phyloP scores from a whole-genome alignment of 129 eudicot species.

The Sambucus nigra region DNA sequence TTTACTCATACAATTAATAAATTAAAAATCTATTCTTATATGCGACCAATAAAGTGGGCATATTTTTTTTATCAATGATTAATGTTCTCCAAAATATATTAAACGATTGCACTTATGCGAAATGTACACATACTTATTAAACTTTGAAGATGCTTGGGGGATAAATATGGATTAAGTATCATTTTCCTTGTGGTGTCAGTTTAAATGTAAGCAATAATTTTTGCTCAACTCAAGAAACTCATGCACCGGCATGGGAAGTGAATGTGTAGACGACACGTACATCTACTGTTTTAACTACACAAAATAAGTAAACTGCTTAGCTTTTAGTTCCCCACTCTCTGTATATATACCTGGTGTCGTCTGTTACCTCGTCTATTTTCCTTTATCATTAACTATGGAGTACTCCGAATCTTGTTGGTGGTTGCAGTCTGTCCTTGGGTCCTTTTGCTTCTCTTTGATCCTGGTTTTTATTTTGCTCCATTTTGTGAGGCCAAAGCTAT shows the following conservation, averaged over 20 bases:
- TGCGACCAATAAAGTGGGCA: too few species aligned
- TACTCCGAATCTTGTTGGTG: constrained; percentile 13
- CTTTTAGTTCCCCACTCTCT: background rate
- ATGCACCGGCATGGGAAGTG: too few species aligned
- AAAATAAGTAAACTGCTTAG: background rate
- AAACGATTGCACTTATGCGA: too few species aligned
- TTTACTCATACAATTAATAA: too few species aligned
- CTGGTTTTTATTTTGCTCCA: constrained; percentile 7
- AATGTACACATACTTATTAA: too few species aligned
- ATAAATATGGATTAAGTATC: too few species aligned
- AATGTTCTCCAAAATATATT: too few species aligned
- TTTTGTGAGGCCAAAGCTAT: constrained; percentile 21
- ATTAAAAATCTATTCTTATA: too few species aligned
- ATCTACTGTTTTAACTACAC: constrained; percentile 7
- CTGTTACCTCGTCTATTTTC: background rate
- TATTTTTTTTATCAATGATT: too few species aligned
- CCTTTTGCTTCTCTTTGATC: background rate
- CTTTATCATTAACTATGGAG: constrained; percentile 14
- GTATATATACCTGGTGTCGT: background rate
- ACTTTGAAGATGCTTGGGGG: too few species aligned
- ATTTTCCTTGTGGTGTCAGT: background rate
- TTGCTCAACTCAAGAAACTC: too few species aligned
- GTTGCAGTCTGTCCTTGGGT: constrained; percentile 12
- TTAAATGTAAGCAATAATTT: too few species aligned
- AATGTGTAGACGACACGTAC: background rate